Evolutionary conservation across 192 early-diverging fungal genomes (phyloP).

Genomic region (Fimicolochytrium jonesii): DNA sequence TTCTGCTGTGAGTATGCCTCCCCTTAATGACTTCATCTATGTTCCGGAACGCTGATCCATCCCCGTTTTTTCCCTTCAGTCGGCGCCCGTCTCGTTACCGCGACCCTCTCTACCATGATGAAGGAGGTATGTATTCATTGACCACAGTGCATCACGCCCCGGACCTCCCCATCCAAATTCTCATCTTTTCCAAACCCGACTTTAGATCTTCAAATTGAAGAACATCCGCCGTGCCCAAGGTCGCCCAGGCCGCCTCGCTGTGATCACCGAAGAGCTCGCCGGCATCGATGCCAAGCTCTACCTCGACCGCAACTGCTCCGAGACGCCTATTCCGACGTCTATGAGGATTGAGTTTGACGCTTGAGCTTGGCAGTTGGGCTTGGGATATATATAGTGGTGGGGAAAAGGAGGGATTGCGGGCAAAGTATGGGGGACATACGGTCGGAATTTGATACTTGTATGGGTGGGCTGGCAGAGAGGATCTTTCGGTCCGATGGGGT

Average conservation of each 20-base stretch:
- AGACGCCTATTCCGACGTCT: neutral
- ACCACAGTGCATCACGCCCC: neutral
- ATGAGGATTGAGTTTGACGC: neutral
- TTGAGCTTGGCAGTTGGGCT: no score
- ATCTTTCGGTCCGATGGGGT: no score
- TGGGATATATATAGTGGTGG: no score
- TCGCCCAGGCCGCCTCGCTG: neutral
- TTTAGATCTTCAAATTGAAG: conserved; percentile 2
- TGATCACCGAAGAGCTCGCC: neutral
- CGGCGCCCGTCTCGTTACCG: conserved; percentile 3
- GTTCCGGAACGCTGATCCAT: neutral
- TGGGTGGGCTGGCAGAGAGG: no score
- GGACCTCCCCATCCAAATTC: neutral
- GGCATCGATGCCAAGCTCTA: neutral
- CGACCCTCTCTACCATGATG: neutral
- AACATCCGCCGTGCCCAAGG: conserved; percentile 1
- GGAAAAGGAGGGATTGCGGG: no score
- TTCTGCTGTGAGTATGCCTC: conserved; percentile 1
- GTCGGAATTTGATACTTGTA: no score
- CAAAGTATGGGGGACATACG: no score
- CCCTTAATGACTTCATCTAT: neutral
- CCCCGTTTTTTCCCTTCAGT: neutral
- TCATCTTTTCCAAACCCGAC: neutral
- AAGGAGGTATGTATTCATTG: neutral
- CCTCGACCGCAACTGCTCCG: conserved; percentile 1